Evolutionary conservation across 352 stramenopile genomes (phyloP).

Genomic region (Pythium rishiriense): DNA sequence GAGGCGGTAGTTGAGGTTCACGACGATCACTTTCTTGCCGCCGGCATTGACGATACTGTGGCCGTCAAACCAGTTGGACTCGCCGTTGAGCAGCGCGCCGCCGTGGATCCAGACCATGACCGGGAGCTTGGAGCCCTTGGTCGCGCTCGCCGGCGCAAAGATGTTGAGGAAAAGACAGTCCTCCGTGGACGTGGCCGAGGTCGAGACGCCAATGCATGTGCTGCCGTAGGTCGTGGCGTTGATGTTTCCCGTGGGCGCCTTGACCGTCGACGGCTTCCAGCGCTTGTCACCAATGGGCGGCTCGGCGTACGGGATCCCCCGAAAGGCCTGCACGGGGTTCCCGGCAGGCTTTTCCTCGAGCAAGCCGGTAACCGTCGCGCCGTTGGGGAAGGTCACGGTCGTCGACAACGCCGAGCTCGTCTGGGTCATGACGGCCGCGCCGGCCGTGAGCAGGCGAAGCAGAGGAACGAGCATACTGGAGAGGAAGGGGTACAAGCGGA

Average conservation of each 20-base stretch:
- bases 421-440: not conserved
- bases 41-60: not conserved
- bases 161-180: constrained; percentile 43
- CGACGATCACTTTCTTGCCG: constrained; percentile 31
- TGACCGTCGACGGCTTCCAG: constrained; percentile 3
- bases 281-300: not conserved
- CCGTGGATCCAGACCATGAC: constrained; percentile 41
- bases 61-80: not conserved
- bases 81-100: constrained; percentile 26
- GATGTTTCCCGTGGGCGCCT: not conserved
- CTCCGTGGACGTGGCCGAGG: constrained; percentile 15
- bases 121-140: constrained; percentile 25
- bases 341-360: not conserved
- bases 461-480: not conserved
- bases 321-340: constrained; percentile 5
- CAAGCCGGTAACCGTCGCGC: not conserved
- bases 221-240: constrained; percentile 10
- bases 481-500: too few species aligned
- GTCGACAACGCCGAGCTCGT: not conserved
- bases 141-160: constrained; percentile 25
- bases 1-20: constrained; percentile 34
- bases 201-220: not conserved
- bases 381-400: not conserved
- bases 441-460: not conserved
- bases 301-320: constrained; percentile 12